These are phyloP conservation scores for Seminavis robusta DNA, from an alignment of 108 stramenopile genomes.

Conservation along the genomic window DNA sequence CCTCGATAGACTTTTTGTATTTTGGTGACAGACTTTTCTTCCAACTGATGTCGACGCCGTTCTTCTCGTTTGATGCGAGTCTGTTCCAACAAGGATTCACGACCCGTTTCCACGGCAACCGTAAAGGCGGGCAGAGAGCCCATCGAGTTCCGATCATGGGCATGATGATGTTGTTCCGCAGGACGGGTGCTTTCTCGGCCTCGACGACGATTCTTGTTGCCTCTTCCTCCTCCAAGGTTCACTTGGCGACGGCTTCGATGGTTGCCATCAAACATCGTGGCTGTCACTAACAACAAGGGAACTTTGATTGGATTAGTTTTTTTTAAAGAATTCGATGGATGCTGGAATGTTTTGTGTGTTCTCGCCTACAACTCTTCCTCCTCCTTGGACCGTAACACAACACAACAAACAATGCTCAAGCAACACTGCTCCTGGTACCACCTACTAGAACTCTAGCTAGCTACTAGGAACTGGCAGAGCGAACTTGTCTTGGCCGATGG, in stretches of 20 bases:
- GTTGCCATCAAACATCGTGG: slow-evolving; percentile 13
- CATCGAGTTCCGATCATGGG: background rate
- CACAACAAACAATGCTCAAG: too few species aligned
- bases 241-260: slow-evolving; percentile 7
- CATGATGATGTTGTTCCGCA: background rate
- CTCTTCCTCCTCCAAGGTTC: background rate
- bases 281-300: background rate
- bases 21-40: background rate
- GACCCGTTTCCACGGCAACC: too few species aligned
- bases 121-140: background rate
- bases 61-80: slow-evolving; percentile 25
- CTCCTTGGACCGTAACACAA: too few species aligned
- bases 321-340: too few species aligned
- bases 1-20: slow-evolving; percentile 1
- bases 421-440: too few species aligned
- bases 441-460: too few species aligned
- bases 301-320: background rate
- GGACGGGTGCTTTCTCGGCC: background rate
- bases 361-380: too few species aligned
- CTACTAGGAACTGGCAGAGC: too few species aligned
- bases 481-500: too few species aligned
- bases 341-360: too few species aligned
- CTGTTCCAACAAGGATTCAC: background rate
- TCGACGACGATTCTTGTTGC: background rate
- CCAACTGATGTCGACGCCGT: background rate